These are phyloP conservation scores for Alternaria angustiovoidea DNA, from an alignment of 2,329 filamentous ascomycete species.

Conservation along the genomic window DNA sequence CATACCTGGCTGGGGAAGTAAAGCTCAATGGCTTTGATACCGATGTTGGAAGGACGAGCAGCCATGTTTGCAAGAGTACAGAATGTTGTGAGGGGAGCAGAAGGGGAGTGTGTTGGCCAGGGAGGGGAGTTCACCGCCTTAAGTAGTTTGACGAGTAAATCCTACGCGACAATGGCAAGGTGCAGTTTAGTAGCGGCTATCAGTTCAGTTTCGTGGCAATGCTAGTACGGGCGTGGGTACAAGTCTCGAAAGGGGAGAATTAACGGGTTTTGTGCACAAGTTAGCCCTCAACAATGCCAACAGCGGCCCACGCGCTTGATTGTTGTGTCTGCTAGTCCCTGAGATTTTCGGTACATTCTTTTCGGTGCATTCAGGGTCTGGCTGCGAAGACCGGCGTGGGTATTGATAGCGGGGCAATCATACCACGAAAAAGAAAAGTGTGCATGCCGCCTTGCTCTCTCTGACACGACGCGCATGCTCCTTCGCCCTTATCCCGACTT, in stretches of 20 bases:
- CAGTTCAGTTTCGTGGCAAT: slow-evolving; percentile 39
- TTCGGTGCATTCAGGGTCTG: slow-evolving; percentile 12
- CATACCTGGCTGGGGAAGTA: slow-evolving; percentile 63
- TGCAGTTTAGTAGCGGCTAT: slow-evolving; percentile 48
- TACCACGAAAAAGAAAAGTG: slow-evolving; percentile 1
- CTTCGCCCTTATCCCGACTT: not conserved
- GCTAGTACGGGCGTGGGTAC: slow-evolving; percentile 26
- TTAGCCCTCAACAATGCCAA: slow-evolving; percentile 39
- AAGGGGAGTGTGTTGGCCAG: slow-evolving; percentile 26
- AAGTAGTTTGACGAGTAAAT: slow-evolving; percentile 33
- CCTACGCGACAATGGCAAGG: slow-evolving; percentile 44
- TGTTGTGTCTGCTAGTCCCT: slow-evolving; percentile 5
- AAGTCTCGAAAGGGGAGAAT: slow-evolving; percentile 27
- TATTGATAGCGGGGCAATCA: not conserved
- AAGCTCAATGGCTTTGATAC: slow-evolving; percentile 64
- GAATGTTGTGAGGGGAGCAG: slow-evolving; percentile 22
- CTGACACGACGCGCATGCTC: not conserved
- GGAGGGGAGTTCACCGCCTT: slow-evolving; percentile 45
- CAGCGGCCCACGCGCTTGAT: slow-evolving; percentile 29
- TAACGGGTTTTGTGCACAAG: slow-evolving; percentile 36
- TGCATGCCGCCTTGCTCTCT: not conserved
- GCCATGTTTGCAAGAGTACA: slow-evolving; percentile 49
- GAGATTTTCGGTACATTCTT: slow-evolving; percentile 16
- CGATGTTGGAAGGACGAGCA: slow-evolving; percentile 59
- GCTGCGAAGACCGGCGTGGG: slow-evolving; percentile 2